Percentiles rank a stretch among this genome's conserved stretches.
phyloP scores from a whole-genome alignment of 2,329 filamentous ascomycete species.

The Xylaria sp. region DNA sequence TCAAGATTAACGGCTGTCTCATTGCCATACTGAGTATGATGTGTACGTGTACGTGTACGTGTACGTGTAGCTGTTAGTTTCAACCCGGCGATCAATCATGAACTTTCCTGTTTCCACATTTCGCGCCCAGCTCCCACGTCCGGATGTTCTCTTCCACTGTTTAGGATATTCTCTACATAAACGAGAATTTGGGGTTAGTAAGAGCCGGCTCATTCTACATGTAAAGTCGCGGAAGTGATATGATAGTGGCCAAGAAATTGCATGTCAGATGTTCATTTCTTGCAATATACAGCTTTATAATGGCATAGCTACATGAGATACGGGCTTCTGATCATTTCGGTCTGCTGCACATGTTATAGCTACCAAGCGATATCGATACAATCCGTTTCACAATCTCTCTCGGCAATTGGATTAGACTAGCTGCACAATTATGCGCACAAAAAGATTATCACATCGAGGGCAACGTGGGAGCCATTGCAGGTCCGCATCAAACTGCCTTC shows the following conservation, averaged over 20 bases:
- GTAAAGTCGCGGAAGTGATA: not conserved
- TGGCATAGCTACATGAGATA: constrained; percentile 14
- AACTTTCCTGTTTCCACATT: not conserved
- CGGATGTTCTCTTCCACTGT: not conserved
- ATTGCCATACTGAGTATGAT: not conserved
- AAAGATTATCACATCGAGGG: constrained; percentile 8
- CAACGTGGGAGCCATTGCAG: not conserved
- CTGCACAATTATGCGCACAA: constrained; percentile 4
- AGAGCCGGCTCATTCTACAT: not conserved
- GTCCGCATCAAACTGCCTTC: not conserved
- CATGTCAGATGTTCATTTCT: constrained; percentile 13
- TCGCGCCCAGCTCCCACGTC: not conserved
- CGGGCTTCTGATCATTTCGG: constrained; percentile 1
- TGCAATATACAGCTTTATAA: constrained; percentile 8
- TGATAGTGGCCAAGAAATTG: constrained; percentile 1
- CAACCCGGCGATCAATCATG: not conserved
- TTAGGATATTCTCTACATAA: too few relatives aligned
- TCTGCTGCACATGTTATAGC: not conserved
- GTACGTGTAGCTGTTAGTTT: not conserved
- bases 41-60: too few relatives aligned
- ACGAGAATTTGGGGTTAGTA: not conserved
- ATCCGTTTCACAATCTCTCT: not conserved
- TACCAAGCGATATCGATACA: constrained; percentile 17
- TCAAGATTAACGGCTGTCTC: not conserved
- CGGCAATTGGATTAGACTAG: constrained; percentile 6